Percentiles rank a stretch among this genome's conserved stretches.
Evolutionary conservation across 1,139 yeast species (phyloP).

Genomic region (Scheffersomyces cryptocercus): DNA sequence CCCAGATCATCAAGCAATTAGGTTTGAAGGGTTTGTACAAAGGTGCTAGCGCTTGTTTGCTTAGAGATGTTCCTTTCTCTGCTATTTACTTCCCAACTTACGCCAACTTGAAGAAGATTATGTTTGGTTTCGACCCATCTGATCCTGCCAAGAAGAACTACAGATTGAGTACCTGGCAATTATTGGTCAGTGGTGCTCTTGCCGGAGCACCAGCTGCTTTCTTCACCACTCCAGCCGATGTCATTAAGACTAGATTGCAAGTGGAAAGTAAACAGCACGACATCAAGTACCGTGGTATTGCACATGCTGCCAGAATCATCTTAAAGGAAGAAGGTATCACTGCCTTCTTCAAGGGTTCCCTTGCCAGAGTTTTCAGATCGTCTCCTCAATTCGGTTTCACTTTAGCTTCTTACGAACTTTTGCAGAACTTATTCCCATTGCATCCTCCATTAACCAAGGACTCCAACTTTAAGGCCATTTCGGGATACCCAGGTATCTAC

Average conservation of each 20-base stretch:
- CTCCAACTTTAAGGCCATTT: conserved; percentile 45
- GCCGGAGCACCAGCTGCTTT: conserved; percentile 99
- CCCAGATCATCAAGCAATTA: conserved; percentile 72
- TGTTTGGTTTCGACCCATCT: conserved; percentile 80
- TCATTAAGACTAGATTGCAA: conserved; percentile 92
- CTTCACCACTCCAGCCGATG: conserved; percentile 95
- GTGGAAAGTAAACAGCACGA: conserved; percentile 81
- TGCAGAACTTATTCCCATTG: conserved; percentile 51
- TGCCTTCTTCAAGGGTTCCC: conserved; percentile 95
- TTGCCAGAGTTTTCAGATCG: conserved; percentile 91
- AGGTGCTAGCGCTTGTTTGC: conserved; percentile 88
- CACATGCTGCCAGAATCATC: conserved; percentile 75
- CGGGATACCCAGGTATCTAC: conserved; percentile 52
- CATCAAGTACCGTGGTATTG: conserved; percentile 71
- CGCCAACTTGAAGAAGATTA: conserved; percentile 82
- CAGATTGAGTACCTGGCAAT: conserved; percentile 75
- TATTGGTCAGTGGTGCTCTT: conserved; percentile 84
- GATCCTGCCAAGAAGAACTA: conserved; percentile 47
- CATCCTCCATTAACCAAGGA: conserved; percentile 48
- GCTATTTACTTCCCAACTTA: conserved; percentile 98
- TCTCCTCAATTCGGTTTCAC: conserved; percentile 99
- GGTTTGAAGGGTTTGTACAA: conserved; percentile 87
- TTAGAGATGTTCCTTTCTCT: conserved; percentile 95
- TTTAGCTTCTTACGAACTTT: conserved; percentile 89
- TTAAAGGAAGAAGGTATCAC: conserved; percentile 70